Evolutionary conservation across 2,329 filamentous ascomycete species (phyloP).

Genomic region (Pezicula neosporulosa): DNA sequence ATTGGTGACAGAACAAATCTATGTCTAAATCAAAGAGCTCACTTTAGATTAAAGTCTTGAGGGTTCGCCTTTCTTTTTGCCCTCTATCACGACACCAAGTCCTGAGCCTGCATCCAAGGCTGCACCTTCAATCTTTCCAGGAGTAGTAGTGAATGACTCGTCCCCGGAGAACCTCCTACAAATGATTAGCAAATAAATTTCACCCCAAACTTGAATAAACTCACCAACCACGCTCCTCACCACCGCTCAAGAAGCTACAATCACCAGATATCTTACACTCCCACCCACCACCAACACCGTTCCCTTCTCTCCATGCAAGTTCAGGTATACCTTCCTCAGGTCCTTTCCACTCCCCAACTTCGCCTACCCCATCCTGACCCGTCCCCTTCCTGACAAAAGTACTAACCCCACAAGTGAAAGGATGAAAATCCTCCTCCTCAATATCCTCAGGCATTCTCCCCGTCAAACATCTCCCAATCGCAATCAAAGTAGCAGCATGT

Average conservation of each 20-base stretch:
- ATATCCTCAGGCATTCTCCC: conserved; percentile 70
- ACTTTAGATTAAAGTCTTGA: conserved; percentile 9
- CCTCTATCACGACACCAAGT: conserved; percentile 32
- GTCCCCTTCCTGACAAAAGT: conserved; percentile 53
- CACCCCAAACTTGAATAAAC: conserved; percentile 25
- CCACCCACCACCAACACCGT: conserved; percentile 75
- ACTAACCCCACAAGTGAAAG: conserved; percentile 79
- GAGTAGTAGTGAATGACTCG: conserved; percentile 45
- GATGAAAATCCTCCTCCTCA: conserved; percentile 75
- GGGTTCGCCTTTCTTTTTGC: conserved; percentile 13
- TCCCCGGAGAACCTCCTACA: conserved; percentile 52
- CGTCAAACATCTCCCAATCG: conserved; percentile 78
- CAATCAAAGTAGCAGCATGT: conserved; percentile 88
- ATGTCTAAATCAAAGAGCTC: not conserved
- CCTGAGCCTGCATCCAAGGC: conserved; percentile 28
- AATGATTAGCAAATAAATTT: not conserved
- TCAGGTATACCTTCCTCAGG: conserved; percentile 33
- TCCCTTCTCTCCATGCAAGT: conserved; percentile 52
- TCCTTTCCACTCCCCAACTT: conserved; percentile 36
- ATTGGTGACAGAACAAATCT: not conserved
- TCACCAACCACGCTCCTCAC: conserved; percentile 87
- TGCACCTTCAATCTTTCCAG: conserved; percentile 14
- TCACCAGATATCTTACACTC: conserved; percentile 77
- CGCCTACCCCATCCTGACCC: conserved; percentile 29
- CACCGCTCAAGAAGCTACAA: conserved; percentile 74